Conservation (phyloP, 2,329 filamentous ascomycete species). For the Blastomyces emzantsi region DNA sequence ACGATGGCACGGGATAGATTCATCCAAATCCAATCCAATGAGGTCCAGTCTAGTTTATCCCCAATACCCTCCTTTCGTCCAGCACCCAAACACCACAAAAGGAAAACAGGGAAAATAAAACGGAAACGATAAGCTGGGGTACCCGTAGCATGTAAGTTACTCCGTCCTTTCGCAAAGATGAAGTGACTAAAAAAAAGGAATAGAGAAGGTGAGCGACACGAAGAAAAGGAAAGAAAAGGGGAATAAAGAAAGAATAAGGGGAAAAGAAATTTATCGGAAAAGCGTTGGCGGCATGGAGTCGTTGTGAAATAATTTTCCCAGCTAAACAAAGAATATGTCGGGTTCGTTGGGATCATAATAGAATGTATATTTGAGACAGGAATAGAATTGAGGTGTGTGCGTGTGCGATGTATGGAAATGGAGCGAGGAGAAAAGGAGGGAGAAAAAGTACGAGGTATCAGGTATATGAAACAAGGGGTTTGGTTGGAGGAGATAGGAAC, state of each 20-base stretch:
- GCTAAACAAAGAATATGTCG: not conserved
- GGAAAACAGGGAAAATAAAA: not conserved
- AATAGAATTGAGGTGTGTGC: not conserved
- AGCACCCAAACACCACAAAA: not conserved
- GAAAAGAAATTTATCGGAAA: not conserved
- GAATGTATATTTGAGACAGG: not conserved
- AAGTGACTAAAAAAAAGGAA: not conserved
- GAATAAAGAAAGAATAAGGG: not conserved
- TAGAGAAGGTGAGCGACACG: not conserved
- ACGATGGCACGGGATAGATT: not conserved
- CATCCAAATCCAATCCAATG: not conserved
- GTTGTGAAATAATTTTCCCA: too few relatives aligned
- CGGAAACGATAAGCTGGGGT: not conserved
- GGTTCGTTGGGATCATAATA: slow-evolving; percentile 3
- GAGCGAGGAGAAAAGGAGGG: not conserved
- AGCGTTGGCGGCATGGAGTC: not conserved
- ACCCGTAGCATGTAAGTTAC: not conserved
- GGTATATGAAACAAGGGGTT: not conserved
- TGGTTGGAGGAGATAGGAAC: not conserved
- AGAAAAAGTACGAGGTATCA: not conserved
- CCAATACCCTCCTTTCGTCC: not conserved
- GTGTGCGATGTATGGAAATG: not conserved
- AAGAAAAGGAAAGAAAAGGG: too few relatives aligned
- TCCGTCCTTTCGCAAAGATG: not conserved
- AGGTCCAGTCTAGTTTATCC: not conserved